These are phyloP conservation scores for Avena insularis DNA, from an alignment of 176 grass and related monocot species.

Conservation along the genomic window DNA sequence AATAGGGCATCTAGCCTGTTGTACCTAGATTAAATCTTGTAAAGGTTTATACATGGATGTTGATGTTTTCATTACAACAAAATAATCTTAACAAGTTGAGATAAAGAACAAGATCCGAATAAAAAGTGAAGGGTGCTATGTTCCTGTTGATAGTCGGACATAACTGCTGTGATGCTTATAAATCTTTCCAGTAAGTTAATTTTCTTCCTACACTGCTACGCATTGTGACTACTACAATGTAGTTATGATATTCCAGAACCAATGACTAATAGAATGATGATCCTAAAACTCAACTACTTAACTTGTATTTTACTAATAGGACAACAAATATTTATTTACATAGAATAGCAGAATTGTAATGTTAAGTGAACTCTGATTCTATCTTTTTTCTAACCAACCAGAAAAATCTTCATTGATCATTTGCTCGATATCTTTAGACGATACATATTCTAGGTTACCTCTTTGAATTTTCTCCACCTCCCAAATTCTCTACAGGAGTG, in stretches of 20 bases:
- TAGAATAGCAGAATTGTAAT: neutral
- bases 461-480: neutral
- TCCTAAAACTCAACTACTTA: neutral
- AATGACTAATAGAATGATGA: neutral
- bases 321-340: neutral
- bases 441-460: neutral
- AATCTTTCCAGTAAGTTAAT: too few species aligned
- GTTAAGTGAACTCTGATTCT: neutral
- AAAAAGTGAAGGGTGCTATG: too few species aligned
- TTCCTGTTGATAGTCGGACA: too few species aligned
- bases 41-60: too few species aligned
- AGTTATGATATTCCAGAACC: neutral
- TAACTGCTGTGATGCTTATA: too few species aligned
- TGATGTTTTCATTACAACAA: too few species aligned
- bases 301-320: neutral
- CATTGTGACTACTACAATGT: neutral
- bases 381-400: conserved; percentile 23
- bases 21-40: too few species aligned
- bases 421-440: neutral
- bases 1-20: too few species aligned
- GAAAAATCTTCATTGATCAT: neutral
- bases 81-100: too few species aligned
- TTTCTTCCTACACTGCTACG: too few species aligned
- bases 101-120: too few species aligned
- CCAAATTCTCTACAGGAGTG: neutral